Base-by-base conservation (phyloP, 202 grass and related monocot genomes). In the Zizania palustris region DNA sequence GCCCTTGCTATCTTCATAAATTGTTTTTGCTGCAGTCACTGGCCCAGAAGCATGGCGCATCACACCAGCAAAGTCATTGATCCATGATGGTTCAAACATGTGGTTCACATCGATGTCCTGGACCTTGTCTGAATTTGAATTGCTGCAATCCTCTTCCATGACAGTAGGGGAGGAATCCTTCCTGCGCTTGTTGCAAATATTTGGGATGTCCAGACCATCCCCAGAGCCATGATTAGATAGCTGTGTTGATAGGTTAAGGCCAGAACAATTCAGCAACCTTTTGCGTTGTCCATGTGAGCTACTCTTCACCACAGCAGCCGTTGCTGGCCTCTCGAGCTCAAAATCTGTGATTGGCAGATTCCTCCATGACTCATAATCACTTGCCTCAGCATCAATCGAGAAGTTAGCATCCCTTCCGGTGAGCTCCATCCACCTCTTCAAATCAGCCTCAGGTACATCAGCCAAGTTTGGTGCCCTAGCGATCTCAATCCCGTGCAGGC, bases 291-390 rank as follows among this genome's bases (percentile, higher is more conserved):
- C 73, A 59, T 88, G 83, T 67, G 86, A 73, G 54, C 42, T 71
- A 57, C 57, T 87, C 74, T 91, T 97, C 10, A 45, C 50, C 6
- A 71, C 61, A 53, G 69, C 82, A 76, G 73, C 60, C 8, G 63
- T 38, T 14, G 81, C 56, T 69, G 82, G 71, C 28, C 86, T 97
- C 49, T 97, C 93, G 0, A 93, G 84, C 80, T 97, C 93, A 78
- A 91, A 97, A 18, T 97, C 93, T 11, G 86, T 87, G 65, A 34
- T 85, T 0, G 81, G 88, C 20, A 97, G 67, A 85, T 93, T 97
- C 82, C 93, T 93, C 93, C 93, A 97, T 15, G 90, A 87, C 59
- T 88, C 93, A 8, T 93, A 97, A 83, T 97, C 93, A 67, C 83
- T 80, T 0, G 93, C 88, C 53, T 97, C 90, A 3, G 46, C 20